These are phyloP conservation scores for Suhomyces pyralidae DNA, from an alignment of 805 yeast genomes.

Conservation along the genomic window DNA sequence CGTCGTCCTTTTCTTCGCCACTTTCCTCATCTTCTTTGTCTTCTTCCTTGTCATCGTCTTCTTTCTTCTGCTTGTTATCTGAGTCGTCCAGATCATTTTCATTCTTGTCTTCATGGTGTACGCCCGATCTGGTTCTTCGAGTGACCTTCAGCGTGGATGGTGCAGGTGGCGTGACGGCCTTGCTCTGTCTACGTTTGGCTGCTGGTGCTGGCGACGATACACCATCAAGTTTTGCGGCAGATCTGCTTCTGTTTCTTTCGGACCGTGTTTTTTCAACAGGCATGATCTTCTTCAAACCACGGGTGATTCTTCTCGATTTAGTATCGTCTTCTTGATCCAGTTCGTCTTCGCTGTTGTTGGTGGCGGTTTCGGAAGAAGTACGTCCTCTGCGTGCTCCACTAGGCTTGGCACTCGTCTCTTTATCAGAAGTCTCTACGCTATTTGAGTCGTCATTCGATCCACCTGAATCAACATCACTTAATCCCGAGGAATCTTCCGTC, in stretches of 20 bases:
- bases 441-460: background rate
- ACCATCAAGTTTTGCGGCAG: conserved; percentile 15
- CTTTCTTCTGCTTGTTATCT: background rate
- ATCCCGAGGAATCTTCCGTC: conserved; percentile 13
- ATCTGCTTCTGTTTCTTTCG: conserved; percentile 17
- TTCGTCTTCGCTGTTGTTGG: conserved; percentile 8
- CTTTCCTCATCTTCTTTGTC: background rate
- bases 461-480: conserved; percentile 17
- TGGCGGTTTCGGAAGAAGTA: background rate
- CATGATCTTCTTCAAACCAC: conserved; percentile 4
- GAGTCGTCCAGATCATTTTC: conserved; percentile 5
- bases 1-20: too few species aligned
- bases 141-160: conserved; percentile 4
- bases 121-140: conserved; percentile 18
- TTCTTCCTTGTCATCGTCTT: background rate
- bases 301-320: conserved; percentile 4
- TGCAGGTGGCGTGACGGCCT: conserved; percentile 10
- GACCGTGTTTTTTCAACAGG: conserved; percentile 1
- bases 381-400: background rate
- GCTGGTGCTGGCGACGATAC: conserved; percentile 6
- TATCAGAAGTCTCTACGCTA: background rate
- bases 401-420: background rate
- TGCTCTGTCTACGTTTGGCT: conserved; percentile 9
- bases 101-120: conserved; percentile 3
- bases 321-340: conserved; percentile 10